Evolutionary conservation across 2,329 filamentous ascomycete genomes (phyloP), one percentile per base, ranked within the genome.

Genomic region (Aspergillus terreus): DNA sequence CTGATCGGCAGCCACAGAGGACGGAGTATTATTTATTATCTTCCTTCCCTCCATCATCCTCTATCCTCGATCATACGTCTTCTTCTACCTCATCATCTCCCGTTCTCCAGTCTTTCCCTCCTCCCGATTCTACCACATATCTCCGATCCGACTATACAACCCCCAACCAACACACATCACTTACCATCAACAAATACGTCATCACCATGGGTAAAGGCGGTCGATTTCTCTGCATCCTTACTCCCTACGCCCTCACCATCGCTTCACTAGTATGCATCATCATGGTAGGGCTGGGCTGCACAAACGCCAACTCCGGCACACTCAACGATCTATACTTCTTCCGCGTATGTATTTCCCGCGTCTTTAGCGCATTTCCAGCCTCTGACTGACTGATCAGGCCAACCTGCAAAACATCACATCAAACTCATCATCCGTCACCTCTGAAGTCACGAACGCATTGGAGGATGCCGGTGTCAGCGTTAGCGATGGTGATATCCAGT

Each of bases 231-330:
- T 96, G 91, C 75, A 94, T 97, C 74, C 82, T 88, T 73, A 78
- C 91, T 77, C 92, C 92, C 54, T 91, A 96, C 74, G 78, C 83
- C 58, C 81, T 96, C 65, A 92, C 90, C 17, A 75, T 94, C 63
- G 87, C 81, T 57, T 86, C 88, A 53, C 78, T 96, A 63, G 75
- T 94, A 63, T 87, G 87, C 61, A 71, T 85, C 49, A 63, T 82
- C 44, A 66, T 86, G 36, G 77, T 86, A 47, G 78, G 81, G 56
- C 59, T 83, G 46, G 81, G 81, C 33, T 81, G 82, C 60, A 78
- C 79, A 53, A 78, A 78, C 59, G 75, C 77, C 54, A 69, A 68
- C 50, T 78, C 72, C 27, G 58, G 58, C 36, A 71, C 76, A 1
- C 69, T 80, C 46, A 75, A 74, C 52, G 69, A 76, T 48, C 67